Conservation (phyloP, 441 rosid genomes). For the Erysimum cheiri region DNA sequence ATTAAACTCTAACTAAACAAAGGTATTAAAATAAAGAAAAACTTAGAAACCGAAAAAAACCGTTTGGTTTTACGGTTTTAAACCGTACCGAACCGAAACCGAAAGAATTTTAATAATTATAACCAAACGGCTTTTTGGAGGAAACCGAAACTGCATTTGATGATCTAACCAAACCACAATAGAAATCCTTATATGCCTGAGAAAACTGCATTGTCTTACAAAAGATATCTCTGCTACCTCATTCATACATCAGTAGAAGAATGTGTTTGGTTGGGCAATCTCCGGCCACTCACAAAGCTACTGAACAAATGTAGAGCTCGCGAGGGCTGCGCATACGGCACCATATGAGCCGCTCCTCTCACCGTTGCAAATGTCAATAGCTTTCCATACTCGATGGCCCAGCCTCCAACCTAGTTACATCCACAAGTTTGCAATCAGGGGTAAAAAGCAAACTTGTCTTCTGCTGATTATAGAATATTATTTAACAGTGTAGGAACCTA, state of each 20-base stretch:
- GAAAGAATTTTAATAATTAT: too few relatives aligned
- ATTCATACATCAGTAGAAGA: neutral
- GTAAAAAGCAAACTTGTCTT: neutral
- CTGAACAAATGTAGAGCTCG: slow-evolving; percentile 83
- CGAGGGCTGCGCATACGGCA: slow-evolving; percentile 84
- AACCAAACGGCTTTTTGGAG: too few relatives aligned
- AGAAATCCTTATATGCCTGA: neutral
- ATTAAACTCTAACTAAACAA: too few relatives aligned
- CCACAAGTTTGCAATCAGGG: neutral
- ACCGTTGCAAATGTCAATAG: slow-evolving; percentile 77
- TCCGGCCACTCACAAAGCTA: slow-evolving; percentile 62
- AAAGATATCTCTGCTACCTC: neutral
- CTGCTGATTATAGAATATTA: neutral
- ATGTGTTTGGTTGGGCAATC: slow-evolving; percentile 62
- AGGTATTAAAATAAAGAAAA: too few relatives aligned
- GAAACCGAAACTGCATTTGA: neutral
- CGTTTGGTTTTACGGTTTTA: too few relatives aligned
- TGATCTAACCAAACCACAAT: slow-evolving; percentile 1
- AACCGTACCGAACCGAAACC: too few relatives aligned
- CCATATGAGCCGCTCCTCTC: slow-evolving; percentile 92
- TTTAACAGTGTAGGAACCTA: slow-evolving; percentile 30
- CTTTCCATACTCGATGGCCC: slow-evolving; percentile 84
- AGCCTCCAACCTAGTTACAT: slow-evolving; percentile 72
- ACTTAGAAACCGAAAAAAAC: too few relatives aligned
- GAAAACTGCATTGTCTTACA: neutral